These are phyloP conservation scores for Diutina rugosa DNA, from an alignment of 1,139 yeast species.

Conservation along the genomic window DNA sequence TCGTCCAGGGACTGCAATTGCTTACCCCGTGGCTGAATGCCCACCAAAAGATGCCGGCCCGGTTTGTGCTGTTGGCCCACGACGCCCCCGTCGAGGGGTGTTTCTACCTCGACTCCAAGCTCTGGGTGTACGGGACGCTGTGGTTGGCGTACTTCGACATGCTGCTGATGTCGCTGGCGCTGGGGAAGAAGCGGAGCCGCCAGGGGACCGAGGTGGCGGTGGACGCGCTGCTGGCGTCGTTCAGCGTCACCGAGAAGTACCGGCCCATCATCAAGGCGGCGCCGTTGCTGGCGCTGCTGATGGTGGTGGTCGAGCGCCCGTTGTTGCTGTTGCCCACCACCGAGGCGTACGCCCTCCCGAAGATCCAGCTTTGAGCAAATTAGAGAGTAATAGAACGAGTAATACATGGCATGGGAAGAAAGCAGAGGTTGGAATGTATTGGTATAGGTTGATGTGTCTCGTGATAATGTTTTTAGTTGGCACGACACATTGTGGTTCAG, in stretches of 20 bases:
- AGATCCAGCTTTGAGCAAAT: neutral
- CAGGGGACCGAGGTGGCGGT: constrained; percentile 13
- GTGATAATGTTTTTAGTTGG: too few relatives aligned
- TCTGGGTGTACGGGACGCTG: constrained; percentile 83
- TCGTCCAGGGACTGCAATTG: constrained; percentile 16
- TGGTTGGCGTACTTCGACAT: constrained; percentile 76
- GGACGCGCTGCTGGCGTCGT: constrained; percentile 12
- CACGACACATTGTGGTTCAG: too few relatives aligned
- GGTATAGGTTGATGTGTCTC: neutral
- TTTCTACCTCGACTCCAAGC: constrained; percentile 27
- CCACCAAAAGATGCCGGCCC: constrained; percentile 61
- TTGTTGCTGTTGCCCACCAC: constrained; percentile 45
- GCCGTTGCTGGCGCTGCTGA: constrained; percentile 36
- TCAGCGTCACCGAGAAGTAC: constrained; percentile 70
- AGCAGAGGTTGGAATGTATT: too few relatives aligned
- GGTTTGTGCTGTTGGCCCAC: constrained; percentile 46
- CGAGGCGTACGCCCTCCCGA: constrained; percentile 51
- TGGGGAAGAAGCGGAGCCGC: constrained; percentile 4
- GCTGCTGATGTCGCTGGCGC: constrained; percentile 38
- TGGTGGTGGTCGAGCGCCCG: constrained; percentile 73
- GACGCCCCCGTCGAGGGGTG: constrained; percentile 53
- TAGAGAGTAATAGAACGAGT: neutral
- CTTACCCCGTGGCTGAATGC: constrained; percentile 72
- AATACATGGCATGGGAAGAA: neutral
- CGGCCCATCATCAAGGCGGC: constrained; percentile 60